Evolutionary conservation across 192 early-diverging fungal species (phyloP).

Genomic region (Phlyctochytrium arcticum): DNA sequence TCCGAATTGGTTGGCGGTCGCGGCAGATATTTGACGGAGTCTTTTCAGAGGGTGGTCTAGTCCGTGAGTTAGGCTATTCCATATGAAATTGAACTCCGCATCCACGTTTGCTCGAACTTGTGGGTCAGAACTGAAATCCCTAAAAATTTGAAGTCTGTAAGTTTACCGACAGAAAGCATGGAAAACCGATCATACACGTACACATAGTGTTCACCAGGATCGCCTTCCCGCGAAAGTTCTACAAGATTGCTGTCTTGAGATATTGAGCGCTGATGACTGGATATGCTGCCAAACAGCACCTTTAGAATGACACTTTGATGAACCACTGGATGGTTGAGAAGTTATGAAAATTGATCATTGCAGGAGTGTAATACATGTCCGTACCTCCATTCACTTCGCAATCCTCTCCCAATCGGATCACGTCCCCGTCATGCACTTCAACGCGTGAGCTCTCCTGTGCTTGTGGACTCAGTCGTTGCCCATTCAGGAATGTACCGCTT

Average conservation of each 20-base stretch:
- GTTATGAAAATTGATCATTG: background rate
- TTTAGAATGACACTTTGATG: slow-evolving; percentile 20
- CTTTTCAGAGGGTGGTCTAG: slow-evolving; percentile 27
- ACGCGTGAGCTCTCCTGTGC: slow-evolving; percentile 17
- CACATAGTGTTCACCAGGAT: slow-evolving; percentile 8
- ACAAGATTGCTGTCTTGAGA: slow-evolving; percentile 7
- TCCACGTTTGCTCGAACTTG: slow-evolving; percentile 27
- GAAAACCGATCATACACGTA: background rate
- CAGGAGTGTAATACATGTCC: background rate
- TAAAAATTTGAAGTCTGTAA: background rate
- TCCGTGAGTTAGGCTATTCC: slow-evolving; percentile 25
- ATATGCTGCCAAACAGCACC: background rate
- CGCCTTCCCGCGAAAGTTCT: background rate
- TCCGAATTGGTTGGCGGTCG: background rate
- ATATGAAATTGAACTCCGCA: slow-evolving; percentile 30
- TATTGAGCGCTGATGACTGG: background rate
- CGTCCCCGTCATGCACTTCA: slow-evolving; percentile 31
- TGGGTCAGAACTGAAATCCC: slow-evolving; percentile 23
- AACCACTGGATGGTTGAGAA: slow-evolving; percentile 6
- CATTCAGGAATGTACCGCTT: slow-evolving; percentile 34
- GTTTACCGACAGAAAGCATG: background rate
- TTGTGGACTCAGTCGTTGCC: slow-evolving; percentile 30
- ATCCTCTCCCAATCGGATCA: slow-evolving; percentile 36
- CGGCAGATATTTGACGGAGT: slow-evolving; percentile 10
- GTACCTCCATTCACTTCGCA: slow-evolving; percentile 38